phyloP scores from a whole-genome alignment of 306 rosid species.

The Dalbergia cultrata region DNA sequence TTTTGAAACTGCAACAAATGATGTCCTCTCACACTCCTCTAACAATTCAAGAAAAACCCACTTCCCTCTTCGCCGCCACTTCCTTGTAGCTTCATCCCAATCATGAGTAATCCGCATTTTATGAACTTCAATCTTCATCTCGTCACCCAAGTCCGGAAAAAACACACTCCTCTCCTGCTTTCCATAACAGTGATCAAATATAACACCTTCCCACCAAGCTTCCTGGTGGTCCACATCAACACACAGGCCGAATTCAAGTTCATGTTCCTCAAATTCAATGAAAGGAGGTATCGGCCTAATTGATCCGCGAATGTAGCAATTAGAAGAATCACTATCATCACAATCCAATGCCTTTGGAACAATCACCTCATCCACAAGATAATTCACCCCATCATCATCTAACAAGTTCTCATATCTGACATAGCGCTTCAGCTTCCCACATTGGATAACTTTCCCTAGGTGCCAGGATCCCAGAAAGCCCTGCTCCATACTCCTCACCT shows the following conservation, averaged over 20 bases:
- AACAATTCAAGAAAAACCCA: slow-evolving; percentile 84
- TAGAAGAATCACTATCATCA: not conserved
- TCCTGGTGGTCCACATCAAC: slow-evolving; percentile 76
- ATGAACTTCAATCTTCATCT: slow-evolving; percentile 53
- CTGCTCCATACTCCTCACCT: slow-evolving; percentile 81
- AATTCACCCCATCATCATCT: slow-evolving; percentile 45
- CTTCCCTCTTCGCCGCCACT: slow-evolving; percentile 71
- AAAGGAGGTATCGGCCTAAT: slow-evolving; percentile 79
- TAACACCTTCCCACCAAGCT: slow-evolving; percentile 99
- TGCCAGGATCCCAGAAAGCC: slow-evolving; percentile 97
- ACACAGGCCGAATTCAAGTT: slow-evolving; percentile 72
- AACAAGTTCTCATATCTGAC: slow-evolving; percentile 69
- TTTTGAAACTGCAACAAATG: slow-evolving; percentile 61
- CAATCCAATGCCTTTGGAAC: slow-evolving; percentile 68
- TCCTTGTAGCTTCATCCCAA: slow-evolving; percentile 69
- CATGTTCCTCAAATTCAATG: slow-evolving; percentile 36
- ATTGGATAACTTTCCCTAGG: slow-evolving; percentile 59
- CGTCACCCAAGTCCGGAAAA: slow-evolving; percentile 91
- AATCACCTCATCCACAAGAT: slow-evolving; percentile 54
- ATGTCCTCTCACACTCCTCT: slow-evolving; percentile 59
- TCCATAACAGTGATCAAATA: slow-evolving; percentile 73
- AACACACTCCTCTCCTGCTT: slow-evolving; percentile 65
- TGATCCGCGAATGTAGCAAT: slow-evolving; percentile 45
- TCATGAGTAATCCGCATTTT: slow-evolving; percentile 71
- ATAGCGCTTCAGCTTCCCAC: slow-evolving; percentile 55